Base-by-base conservation (phyloP, 257 asterid species). In the Solanum megistacrolobum region DNA sequence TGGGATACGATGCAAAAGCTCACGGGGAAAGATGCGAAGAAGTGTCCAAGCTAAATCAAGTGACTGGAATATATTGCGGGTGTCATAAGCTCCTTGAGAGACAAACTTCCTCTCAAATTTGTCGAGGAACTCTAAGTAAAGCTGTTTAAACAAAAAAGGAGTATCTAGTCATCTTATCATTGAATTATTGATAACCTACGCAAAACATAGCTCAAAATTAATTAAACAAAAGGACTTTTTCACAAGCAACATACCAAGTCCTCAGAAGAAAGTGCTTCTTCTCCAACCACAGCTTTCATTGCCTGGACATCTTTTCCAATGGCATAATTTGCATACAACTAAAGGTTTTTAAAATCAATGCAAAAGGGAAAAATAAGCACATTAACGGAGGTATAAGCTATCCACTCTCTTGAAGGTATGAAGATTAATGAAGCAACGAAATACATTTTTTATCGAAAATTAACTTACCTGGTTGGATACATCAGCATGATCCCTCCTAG, bases 1-100 rank as follows among this genome's bases (percentile, higher is more conserved):
- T 20, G 99, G 99, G 84, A 97, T 97, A 92, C 99, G 99, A 74
- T 97, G 98, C 68, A 97, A 96, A 83, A 96, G 98, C 84, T 97
- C 99, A 32, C 99, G 94, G 7, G 99, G 99, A 82, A 97, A 97
- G 93, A 97, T 97, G 10, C 99, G 92, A 89, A 97, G 99, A 83
- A 97, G 94, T 9, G 99, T 97, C 99, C 99, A 97, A 6, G 99
- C 99, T 90, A 97, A 87, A 89, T 96, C 99, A 5, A 97, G 98
- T 0, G 99, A 97, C 92, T 96, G 99, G 92, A 90, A 92, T 66
- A 94, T 92, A 93, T 95, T 95, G 87, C 98, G 98, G 69, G 98
- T 95, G 93, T 95, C 98, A 55, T 95, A 95, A 29, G 98, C 98
- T 62, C 97, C 96, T 91, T 94, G 98, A 41, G 95, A 68, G 14